phyloP scores from a whole-genome alignment of 140 eudicot genomes.

The Bidens hawaiensis region DNA sequence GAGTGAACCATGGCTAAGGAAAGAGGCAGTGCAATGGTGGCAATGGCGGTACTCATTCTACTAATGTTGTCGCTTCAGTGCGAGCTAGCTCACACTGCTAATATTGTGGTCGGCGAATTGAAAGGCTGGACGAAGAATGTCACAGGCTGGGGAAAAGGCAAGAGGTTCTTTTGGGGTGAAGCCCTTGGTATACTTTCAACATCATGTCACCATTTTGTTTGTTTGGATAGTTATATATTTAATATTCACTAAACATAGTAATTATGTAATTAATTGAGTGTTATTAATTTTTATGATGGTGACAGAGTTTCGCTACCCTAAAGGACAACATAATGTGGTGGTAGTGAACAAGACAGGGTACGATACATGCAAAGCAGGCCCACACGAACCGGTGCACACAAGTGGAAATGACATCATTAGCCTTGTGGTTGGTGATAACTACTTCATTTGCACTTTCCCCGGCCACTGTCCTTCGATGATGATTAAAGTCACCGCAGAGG shows the following conservation, averaged over 20 bases:
- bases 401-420: conserved; percentile 49
- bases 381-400: conserved; percentile 31
- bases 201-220: neutral
- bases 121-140: conserved; percentile 55
- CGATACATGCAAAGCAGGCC: conserved; percentile 30
- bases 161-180: conserved; percentile 61
- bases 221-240: neutral
- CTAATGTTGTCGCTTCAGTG: conserved; percentile 28
- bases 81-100: conserved; percentile 43
- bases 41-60: conserved; percentile 20
- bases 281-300: neutral
- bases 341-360: conserved; percentile 51
- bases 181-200: conserved; percentile 37
- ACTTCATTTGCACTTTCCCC: conserved; percentile 47
- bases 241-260: neutral
- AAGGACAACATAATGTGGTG: conserved; percentile 52
- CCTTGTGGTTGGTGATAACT: conserved; percentile 49
- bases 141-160: conserved; percentile 55
- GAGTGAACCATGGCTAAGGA: conserved; percentile 46
- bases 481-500: conserved; percentile 32
- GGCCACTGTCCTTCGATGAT: conserved; percentile 77
- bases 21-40: conserved; percentile 69
- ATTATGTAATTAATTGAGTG: neutral
- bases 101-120: conserved; percentile 55
- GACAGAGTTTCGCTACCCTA: conserved; percentile 39